phyloP scores from a whole-genome alignment of 2,329 filamentous ascomycete genomes.

The Fusarium haematococcum region DNA sequence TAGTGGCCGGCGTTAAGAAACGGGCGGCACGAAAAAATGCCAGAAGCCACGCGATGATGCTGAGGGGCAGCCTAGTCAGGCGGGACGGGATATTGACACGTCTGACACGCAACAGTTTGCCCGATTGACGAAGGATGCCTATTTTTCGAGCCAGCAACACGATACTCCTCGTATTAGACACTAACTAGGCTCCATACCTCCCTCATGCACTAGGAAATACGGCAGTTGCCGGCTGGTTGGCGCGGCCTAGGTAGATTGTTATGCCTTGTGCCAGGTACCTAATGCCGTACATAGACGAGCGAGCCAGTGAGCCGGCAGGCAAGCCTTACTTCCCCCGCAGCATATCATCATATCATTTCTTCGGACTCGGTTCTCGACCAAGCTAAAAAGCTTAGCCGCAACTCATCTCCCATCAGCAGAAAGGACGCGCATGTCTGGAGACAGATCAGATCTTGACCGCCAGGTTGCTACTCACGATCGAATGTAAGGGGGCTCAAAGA shows the following conservation, averaged over 20 bases:
- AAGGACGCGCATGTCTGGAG: not conserved
- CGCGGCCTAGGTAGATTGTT: not conserved
- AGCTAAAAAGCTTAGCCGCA: conserved; percentile 13
- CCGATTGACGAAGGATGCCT: not conserved
- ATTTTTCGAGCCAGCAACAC: not conserved
- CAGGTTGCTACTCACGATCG: not conserved
- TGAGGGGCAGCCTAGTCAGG: not conserved
- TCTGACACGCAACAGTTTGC: not conserved
- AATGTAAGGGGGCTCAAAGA: not conserved
- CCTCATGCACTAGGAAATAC: not conserved
- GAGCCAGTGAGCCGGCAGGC: not conserved
- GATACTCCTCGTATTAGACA: not conserved
- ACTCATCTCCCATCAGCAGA: not conserved
- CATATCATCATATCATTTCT: not conserved
- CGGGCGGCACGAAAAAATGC: conserved; percentile 15
- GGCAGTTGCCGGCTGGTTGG: not conserved
- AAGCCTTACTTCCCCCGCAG: not conserved
- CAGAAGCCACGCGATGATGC: not conserved
- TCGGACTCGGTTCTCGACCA: conserved; percentile 3
- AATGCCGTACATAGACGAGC: not conserved
- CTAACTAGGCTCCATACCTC: not conserved
- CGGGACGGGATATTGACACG: not conserved
- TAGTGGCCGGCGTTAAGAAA: conserved; percentile 23
- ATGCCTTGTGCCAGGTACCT: not conserved
- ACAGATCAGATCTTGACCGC: not conserved